Evolutionary conservation across 1,284 basidiomycete genomes (phyloP), one percentile per base, ranked within the genome.

Genomic region (Baeospora myosura): DNA sequence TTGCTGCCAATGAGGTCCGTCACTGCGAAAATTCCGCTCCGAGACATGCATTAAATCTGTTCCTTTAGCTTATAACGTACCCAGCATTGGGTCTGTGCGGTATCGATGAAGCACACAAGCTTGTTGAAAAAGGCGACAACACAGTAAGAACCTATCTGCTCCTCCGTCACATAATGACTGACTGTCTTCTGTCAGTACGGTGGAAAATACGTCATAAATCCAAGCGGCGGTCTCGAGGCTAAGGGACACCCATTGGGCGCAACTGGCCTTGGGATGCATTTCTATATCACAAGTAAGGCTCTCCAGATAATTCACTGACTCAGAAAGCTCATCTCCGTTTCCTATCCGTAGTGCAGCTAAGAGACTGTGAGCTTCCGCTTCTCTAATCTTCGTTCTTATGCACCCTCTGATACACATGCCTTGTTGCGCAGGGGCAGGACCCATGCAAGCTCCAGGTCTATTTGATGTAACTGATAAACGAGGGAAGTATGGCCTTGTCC

Each of bases 231-330:
- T 0, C 71, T 93, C 23, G 88, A 92, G 58, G 85, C 86, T 24
- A 92, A 91, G 58, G 89, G 89, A 1, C 84, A 88, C 57, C 88
- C 88, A 2, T 69, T 91, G 16, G 88, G 89, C 31, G 89, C 88
- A 1, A 89, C 86, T 5, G 89, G 89, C 1, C 62, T 92, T 12
- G 88, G 85, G 25, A 91, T 90, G 87, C 83, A 88, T 57, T 90
- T 88, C 60, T 92, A 89, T 58, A 85, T 92, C 48, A 74, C 80
- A 50, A 85, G 81, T 81, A 58, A 51, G 79, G n/a, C 2, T 29
- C 21, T 32, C 31, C 38, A 17, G 23, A 25, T 47, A 6, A 24
- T 38, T 36, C 48, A n/a, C 40, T 35, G n/a, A n/a, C n/a, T 21
- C 24, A 43, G 22, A 16, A 39, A 28, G 31, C 23, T 5, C 16